Conservation (phyloP, 257 asterid genomes). For the Nemophila menziesii region DNA sequence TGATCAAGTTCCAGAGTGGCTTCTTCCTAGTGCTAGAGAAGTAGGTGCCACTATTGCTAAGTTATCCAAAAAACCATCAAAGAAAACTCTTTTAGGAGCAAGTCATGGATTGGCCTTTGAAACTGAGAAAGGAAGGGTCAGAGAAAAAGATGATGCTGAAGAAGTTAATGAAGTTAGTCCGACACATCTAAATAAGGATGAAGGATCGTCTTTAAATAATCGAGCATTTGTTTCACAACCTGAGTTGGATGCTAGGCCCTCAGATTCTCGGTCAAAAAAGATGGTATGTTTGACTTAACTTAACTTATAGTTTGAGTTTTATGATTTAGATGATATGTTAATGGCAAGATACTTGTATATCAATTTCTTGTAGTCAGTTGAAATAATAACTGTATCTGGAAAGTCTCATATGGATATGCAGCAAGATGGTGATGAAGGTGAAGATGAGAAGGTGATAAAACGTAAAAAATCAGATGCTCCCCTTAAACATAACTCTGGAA, state of each 20-base stretch:
- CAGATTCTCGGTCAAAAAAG: conserved; percentile 72
- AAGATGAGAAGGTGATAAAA: conserved; percentile 91
- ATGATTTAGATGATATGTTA: neutral
- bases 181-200: conserved; percentile 45
- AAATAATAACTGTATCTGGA: conserved; percentile 73
- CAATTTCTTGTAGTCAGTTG: conserved; percentile 49
- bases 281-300: conserved; percentile 29
- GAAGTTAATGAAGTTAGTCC: conserved; percentile 42
- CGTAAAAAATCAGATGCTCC: conserved; percentile 49
- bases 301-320: neutral
- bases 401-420: conserved; percentile 83
- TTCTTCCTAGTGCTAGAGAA: conserved; percentile 71
- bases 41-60: conserved; percentile 60
- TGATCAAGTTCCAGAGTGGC: conserved; percentile 91
- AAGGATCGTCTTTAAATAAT: conserved; percentile 81
- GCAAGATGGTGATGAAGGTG: conserved; percentile 96
- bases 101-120: conserved; percentile 42
- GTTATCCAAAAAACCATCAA: conserved; percentile 74
- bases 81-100: conserved; percentile 42
- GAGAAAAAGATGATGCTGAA: conserved; percentile 61
- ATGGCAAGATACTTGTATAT: neutral
- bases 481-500: conserved; percentile 45
- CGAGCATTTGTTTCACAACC: conserved; percentile 98
- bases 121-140: conserved; percentile 68
- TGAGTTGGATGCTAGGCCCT: conserved; percentile 79